Percentiles rank a stretch among this genome's conserved stretches.
Evolutionary conservation across 129 eudicot species (phyloP).

Genomic region (Pittosporum tobira): DNA sequence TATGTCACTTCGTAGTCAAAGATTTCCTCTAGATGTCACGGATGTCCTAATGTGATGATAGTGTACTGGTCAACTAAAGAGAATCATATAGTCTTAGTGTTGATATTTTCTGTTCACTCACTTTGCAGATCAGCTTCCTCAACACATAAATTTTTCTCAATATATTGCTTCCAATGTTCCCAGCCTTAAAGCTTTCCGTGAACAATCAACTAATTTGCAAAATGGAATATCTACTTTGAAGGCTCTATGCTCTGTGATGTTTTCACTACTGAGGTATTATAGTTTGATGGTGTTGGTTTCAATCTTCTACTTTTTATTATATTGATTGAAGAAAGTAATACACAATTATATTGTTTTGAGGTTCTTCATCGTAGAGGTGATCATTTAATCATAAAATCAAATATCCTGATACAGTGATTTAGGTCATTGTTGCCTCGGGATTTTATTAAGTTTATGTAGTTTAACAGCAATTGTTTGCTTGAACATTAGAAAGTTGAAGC

Average conservation of each 20-base stretch:
- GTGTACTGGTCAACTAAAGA: background rate
- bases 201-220: slow-evolving; percentile 41
- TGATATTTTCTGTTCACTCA: slow-evolving; percentile 3
- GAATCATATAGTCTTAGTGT: background rate
- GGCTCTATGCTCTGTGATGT: slow-evolving; percentile 70
- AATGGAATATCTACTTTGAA: slow-evolving; percentile 55
- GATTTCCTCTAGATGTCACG: background rate
- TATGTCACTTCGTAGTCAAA: background rate
- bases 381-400: slow-evolving; percentile 4
- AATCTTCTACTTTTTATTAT: background rate
- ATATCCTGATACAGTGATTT: no score
- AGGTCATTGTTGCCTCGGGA: no score
- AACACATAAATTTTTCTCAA: slow-evolving; percentile 63
- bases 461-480: no score
- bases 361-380: slow-evolving; percentile 1
- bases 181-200: slow-evolving; percentile 48
- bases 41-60: background rate
- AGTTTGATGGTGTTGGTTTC: background rate
- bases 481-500: no score
- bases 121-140: slow-evolving; percentile 66
- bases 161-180: slow-evolving; percentile 70
- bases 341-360: background rate
- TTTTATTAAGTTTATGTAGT: no score
- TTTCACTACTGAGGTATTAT: slow-evolving; percentile 57
- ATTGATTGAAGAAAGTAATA: background rate